phyloP scores from a whole-genome alignment of 1,284 basidiomycete species.

The Anthracocystis walkeri region DNA sequence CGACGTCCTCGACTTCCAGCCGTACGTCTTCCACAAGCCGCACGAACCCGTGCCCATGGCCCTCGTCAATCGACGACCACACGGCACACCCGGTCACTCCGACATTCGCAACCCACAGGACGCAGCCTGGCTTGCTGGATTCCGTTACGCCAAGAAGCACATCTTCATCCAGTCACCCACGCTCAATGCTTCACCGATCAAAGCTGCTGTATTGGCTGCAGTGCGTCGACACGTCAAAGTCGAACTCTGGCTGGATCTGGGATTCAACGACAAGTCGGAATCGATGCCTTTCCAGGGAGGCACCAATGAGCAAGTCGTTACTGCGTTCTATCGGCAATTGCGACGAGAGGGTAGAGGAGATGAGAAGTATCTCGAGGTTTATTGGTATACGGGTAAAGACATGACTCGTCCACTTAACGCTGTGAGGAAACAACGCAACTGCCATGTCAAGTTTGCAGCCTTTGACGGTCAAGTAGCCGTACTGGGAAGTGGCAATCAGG shows the following conservation, averaged over 20 bases:
- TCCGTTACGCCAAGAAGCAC: slow-evolving; percentile 77
- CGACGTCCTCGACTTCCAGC: slow-evolving; percentile 64
- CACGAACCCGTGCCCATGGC: slow-evolving; percentile 77
- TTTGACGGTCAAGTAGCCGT: slow-evolving; percentile 80
- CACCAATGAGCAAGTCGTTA: slow-evolving; percentile 81
- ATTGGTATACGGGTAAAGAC: slow-evolving; percentile 78
- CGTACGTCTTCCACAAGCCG: slow-evolving; percentile 58
- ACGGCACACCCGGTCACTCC: slow-evolving; percentile 75
- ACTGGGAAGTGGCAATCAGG: slow-evolving; percentile 77
- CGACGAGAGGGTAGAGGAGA: slow-evolving; percentile 62
- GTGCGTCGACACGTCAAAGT: slow-evolving; percentile 77
- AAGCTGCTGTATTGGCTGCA: slow-evolving; percentile 77
- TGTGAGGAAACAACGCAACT: slow-evolving; percentile 80
- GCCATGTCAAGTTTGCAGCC: slow-evolving; percentile 77
- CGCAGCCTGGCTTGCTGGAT: slow-evolving; percentile 80
- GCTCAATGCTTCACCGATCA: slow-evolving; percentile 79
- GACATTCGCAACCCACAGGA: slow-evolving; percentile 79
- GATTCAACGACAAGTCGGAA: slow-evolving; percentile 73
- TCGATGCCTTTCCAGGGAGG: slow-evolving; percentile 82
- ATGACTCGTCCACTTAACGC: slow-evolving; percentile 80
- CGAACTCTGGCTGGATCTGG: slow-evolving; percentile 70
- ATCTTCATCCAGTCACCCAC: slow-evolving; percentile 80
- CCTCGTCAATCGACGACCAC: slow-evolving; percentile 78
- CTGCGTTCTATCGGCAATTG: slow-evolving; percentile 74
- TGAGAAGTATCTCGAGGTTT: slow-evolving; percentile 76